Evolutionary conservation across 1,139 yeast genomes (phyloP), one percentile per base, ranked within the genome.

Genomic region (Geotrichum klebahnii): DNA sequence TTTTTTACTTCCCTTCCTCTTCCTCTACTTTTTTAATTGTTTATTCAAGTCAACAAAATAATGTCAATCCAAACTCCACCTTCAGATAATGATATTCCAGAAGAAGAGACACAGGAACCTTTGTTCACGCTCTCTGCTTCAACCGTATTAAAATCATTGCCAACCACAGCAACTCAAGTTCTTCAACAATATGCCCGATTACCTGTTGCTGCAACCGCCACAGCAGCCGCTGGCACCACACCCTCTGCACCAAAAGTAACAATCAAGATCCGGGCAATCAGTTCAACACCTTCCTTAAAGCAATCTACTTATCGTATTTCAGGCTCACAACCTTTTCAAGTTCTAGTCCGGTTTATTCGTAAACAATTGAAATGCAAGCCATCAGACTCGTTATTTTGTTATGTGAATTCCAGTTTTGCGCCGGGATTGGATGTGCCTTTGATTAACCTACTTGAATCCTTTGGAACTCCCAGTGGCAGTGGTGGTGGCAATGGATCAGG

Each of bases 361-460:
- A 59, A 65, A 34, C 71, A 70, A 54, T 60, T 71, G 38, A 60
- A 63, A 33, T 55, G 61, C 44, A 52, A 57, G 16, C 58, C 59
- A 5, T 46, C 59, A 19, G 67, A 66, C 26, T 59, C 71, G 26
- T 53, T 71, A 36, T 69, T 70, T 51, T 68, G 72, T 53, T 70
- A 71, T 52, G 59, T 70, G 28, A 69, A 69, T 49, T 59, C 67
- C 20, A 58, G 70, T 10, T 71, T 71, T 59, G 63, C 74, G n/a
- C 74, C 75, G 2, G 60, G 68, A 2, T 59, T 68, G 33, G 75
- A 71, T 53, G 67, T 66, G 37, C 56, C 59, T 10, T 53, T 70
- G 17, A 68, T 61, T 9, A 62, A 64, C 46, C 52, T 71, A 41
- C 58, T 55, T 47, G 34, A 41, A 6, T 32, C 24, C n/a, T 49